Evolutionary conservation across 2,329 filamentous ascomycete genomes (phyloP).

Genomic region (Paracamarosporium sp.): DNA sequence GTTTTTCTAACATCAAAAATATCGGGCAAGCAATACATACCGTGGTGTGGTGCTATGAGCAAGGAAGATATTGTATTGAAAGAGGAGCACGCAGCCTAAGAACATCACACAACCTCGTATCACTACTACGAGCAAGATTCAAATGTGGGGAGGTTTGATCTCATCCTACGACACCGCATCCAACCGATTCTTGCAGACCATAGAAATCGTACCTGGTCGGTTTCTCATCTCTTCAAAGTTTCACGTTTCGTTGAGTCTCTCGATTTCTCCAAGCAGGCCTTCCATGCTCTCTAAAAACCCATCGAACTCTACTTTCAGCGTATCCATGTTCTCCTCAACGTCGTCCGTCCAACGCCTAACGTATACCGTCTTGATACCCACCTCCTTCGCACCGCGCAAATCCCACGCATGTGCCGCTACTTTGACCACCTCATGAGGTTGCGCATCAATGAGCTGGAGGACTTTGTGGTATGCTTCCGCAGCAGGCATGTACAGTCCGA

Average conservation of each 20-base stretch:
- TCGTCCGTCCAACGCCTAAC: constrained; percentile 11
- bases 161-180: too few relatives aligned
- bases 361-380: constrained; percentile 20
- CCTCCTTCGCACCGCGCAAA: constrained; percentile 53
- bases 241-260: not conserved
- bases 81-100: too few relatives aligned
- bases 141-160: too few relatives aligned
- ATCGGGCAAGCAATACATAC: too few relatives aligned
- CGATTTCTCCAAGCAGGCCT: not conserved
- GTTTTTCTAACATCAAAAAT: too few relatives aligned
- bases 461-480: constrained; percentile 55
- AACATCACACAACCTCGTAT: too few relatives aligned
- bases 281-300: constrained; percentile 3
- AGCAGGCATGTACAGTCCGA: constrained; percentile 54
- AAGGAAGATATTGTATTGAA: too few relatives aligned
- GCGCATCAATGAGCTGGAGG: constrained; percentile 52
- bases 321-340: constrained; percentile 6
- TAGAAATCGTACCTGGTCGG: too few relatives aligned
- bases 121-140: too few relatives aligned
- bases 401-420: constrained; percentile 64
- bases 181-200: too few relatives aligned
- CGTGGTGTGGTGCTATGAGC: too few relatives aligned
- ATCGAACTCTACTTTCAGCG: not conserved
- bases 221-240: not conserved
- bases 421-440: constrained; percentile 57